These are phyloP conservation scores for Podaxis carcinomalis DNA, from an alignment of 768 basidiomycete species.

Conservation along the genomic window DNA sequence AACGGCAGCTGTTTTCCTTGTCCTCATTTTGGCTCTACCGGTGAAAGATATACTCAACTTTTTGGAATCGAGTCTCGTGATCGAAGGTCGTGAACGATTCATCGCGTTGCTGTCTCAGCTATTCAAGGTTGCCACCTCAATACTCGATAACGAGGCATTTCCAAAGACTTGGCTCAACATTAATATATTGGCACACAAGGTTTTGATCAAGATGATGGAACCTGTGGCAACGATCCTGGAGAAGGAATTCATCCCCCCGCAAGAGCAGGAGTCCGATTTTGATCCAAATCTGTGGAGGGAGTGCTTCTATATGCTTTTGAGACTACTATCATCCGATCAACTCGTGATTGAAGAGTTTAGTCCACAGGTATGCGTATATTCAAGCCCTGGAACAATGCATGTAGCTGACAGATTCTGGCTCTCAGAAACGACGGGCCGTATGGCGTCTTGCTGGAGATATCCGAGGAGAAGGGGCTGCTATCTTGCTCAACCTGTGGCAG, in stretches of 20 bases:
- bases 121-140: slow-evolving; percentile 77
- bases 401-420: background rate
- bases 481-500: slow-evolving; percentile 80
- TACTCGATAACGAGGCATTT: slow-evolving; percentile 85
- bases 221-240: slow-evolving; percentile 75
- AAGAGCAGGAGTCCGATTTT: slow-evolving; percentile 61
- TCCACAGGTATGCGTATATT: slow-evolving; percentile 60
- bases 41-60: slow-evolving; percentile 73
- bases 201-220: slow-evolving; percentile 85
- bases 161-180: slow-evolving; percentile 90
- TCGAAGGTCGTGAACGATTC: slow-evolving; percentile 84
- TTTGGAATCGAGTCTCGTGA: slow-evolving; percentile 76
- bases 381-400: background rate
- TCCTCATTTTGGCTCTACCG: slow-evolving; percentile 77
- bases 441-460: slow-evolving; percentile 97
- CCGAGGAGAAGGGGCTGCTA: slow-evolving; percentile 83
- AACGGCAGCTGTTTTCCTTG: slow-evolving; percentile 78
- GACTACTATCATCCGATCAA: slow-evolving; percentile 84
- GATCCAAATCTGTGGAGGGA: slow-evolving; percentile 78
- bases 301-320: slow-evolving; percentile 76
- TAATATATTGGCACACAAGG: slow-evolving; percentile 83
- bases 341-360: slow-evolving; percentile 93
- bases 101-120: slow-evolving; percentile 66
- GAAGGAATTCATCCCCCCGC: slow-evolving; percentile 73
- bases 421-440: slow-evolving; percentile 87